Base-by-base conservation (phyloP, 2,329 filamentous ascomycete genomes). In the Daldinia sp. region DNA sequence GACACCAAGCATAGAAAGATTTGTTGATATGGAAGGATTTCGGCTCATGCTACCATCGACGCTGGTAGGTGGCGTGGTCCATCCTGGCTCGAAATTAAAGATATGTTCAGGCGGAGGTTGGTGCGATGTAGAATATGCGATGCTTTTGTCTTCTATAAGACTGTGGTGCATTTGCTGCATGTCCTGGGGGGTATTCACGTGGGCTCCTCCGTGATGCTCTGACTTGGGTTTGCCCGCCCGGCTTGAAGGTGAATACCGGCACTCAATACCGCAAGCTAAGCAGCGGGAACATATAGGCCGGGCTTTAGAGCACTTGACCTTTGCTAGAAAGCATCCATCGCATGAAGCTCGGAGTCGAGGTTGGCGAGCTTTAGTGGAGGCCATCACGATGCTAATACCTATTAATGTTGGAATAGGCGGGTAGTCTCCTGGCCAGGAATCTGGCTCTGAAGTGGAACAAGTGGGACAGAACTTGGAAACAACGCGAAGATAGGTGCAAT, bases 231-330 rank as follows among this genome's bases (percentile, higher is more conserved):
- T 84, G 30, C 82, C 82, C 1, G 80, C 77, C 52, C 82, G 76
- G 66, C 79, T 82, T 0, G 83, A 85, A 1, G 82, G 83, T 13
- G 82, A 84, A 66, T 85, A 85, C 7, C 77, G 78, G 67, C 83
- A 85, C 48, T 82, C 76, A 37, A 80, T 78, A 6, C 83, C 83
- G 41, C 79, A 82, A 2, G 78, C 71, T 2, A 85, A 75, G 64
- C 83, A 85, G 37, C 83, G 78, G n/a, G 78, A 78, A 71, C 83
- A 85, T 49, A 84, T 79, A 1, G 83, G 83, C n/a, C 81, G 75
- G 2, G 77, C 76, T 67, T 85, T 85, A 63, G 81, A 83, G 72
- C 83, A 85, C 68, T 85, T 85, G 73, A 85, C 82, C 70, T 85
- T 85, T 63, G 83, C 83, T 17, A 83, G 73, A 71, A 85, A 84